Evolutionary conservation across 371 early-diverging fungal species (phyloP), one percentile per base, ranked within the genome.

Genomic region (Mucor saturninus): DNA sequence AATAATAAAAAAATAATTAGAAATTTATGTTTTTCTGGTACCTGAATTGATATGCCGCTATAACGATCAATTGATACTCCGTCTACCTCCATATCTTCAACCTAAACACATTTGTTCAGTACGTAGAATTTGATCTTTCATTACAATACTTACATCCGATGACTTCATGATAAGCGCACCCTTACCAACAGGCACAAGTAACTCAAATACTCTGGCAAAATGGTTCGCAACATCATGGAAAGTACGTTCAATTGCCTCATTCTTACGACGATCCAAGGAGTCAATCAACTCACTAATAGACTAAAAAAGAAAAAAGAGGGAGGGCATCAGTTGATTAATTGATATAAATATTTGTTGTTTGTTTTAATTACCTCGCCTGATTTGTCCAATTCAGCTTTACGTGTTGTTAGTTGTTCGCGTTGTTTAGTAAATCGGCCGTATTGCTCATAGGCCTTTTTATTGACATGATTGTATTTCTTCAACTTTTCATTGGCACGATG

Each of bases 361-460:
- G 40, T 52, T 26, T 32, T 61, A 45, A 11, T 59, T 72, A 89
- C 90, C 69, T 77, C 75, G 6, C 91, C 89, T 26, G 95, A 91
- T 50, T 78, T 84, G 71, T 97, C 96, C 58, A 97, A 73, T 72
- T 98, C 98, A 10, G 79, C 77, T 72, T 95, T 95, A 54, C 98
- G 89, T 61, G 86, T 74, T 38, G 79, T 80, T 50, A 99, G 81
- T 32, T 85, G 77, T 53, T 96, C 95, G 26, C 91, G 87, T 69
- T 97, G 98, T 62, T 91, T 89, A 2, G 93, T 93, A 67, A 97
- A 99, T 69, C 91, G 91, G 65, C 77, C 87, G 73, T 92, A 96
- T 78, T 99, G 99, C 77, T 99, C 98, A 76, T 92, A 92, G 7
- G 99, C 99, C 76, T 96, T 96, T 76, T 96, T 97, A 84, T 99